Evolutionary conservation across 768 basidiomycete species (phyloP), one percentile per base, ranked within the genome.

Genomic region (Psilocybe tampanensis): DNA sequence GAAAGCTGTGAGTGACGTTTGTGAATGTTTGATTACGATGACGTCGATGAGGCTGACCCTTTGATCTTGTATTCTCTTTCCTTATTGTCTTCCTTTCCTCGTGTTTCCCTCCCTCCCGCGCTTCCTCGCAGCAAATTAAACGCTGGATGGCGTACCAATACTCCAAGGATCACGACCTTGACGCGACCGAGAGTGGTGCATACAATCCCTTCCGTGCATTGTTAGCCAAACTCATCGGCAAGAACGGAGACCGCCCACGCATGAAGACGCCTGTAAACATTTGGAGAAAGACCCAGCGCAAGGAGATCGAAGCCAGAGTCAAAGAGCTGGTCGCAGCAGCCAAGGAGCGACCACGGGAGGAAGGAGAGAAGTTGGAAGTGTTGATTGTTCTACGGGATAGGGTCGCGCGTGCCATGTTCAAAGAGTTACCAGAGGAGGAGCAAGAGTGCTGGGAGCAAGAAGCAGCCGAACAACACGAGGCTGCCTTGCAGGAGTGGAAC

Each of bases 61-160:
- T n/a, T n/a, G n/a, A n/a, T n/a, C n/a, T n/a, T n/a, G n/a, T n/a
- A n/a, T n/a, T n/a, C n/a, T n/a, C n/a, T n/a, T n/a, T n/a, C n/a
- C n/a, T n/a, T n/a, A n/a, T n/a, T n/a, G n/a, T n/a, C n/a, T n/a
- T n/a, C n/a, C n/a, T n/a, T n/a, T n/a, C n/a, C n/a, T n/a, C n/a
- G n/a, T n/a, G n/a, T n/a, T n/a, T n/a, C n/a, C n/a, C n/a, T n/a
- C n/a, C n/a, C n/a, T n/a, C n/a, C n/a, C n/a, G n/a, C n/a, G n/a
- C n/a, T n/a, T n/a, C n/a, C n/a, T n/a, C n/a, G n/a, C 51, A 64
- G 62, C 59, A 64, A 60, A 58, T 64, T 21, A 55, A 63, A 21
- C 18, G 62, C 3, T 63, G 61, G 62, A 24, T 65, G 3, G 33
- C 33, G 17, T 65, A 65, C 51, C 64, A 60, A 42, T 56, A 65